Percentiles rank a stretch among this genome's conserved stretches.
Conservation (phyloP, 768 basidiomycete genomes). For the Russula olivacea region DNA sequence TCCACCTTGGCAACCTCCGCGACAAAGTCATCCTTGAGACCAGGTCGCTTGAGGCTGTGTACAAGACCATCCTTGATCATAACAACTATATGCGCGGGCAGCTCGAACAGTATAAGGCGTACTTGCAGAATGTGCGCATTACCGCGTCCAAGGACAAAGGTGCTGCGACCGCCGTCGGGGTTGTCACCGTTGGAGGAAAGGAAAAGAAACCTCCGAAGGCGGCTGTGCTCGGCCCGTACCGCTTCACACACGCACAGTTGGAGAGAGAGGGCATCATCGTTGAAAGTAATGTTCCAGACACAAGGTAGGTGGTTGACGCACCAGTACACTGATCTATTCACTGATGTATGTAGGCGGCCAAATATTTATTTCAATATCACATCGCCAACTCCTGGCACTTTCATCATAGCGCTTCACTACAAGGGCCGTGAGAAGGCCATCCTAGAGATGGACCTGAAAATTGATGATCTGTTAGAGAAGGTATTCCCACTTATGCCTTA, state of each 20-base stretch:
- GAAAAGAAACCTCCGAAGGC: slow-evolving; percentile 90
- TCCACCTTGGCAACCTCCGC: slow-evolving; percentile 90
- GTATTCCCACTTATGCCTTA: slow-evolving; percentile 40
- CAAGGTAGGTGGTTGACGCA: slow-evolving; percentile 54
- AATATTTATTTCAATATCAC: slow-evolving; percentile 99
- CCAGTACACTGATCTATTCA: slow-evolving; percentile 15
- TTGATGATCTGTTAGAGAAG: slow-evolving; percentile 97
- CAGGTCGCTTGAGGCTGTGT: slow-evolving; percentile 89
- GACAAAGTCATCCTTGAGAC: slow-evolving; percentile 95
- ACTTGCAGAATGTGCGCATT: slow-evolving; percentile 93
- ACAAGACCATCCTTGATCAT: slow-evolving; percentile 99
- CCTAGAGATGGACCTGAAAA: slow-evolving; percentile 98
- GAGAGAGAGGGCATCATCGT: slow-evolving; percentile 99
- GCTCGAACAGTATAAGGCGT: slow-evolving; percentile 99
- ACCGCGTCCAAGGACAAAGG: slow-evolving; percentile 88
- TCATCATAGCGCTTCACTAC: slow-evolving; percentile 98
- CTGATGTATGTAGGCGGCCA: slow-evolving; percentile 57
- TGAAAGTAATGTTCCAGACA: slow-evolving; percentile 98
- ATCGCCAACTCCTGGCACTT: slow-evolving; percentile 95
- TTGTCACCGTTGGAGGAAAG: slow-evolving; percentile 93
- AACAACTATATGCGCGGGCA: slow-evolving; percentile 95
- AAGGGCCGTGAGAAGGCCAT: slow-evolving; percentile 99
- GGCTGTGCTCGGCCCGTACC: slow-evolving; percentile 87
- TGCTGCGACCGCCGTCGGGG: slow-evolving; percentile 81
- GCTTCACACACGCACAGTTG: slow-evolving; percentile 95